Conservation (phyloP, 345 rosid species). For the Theobroma cacao region DNA sequence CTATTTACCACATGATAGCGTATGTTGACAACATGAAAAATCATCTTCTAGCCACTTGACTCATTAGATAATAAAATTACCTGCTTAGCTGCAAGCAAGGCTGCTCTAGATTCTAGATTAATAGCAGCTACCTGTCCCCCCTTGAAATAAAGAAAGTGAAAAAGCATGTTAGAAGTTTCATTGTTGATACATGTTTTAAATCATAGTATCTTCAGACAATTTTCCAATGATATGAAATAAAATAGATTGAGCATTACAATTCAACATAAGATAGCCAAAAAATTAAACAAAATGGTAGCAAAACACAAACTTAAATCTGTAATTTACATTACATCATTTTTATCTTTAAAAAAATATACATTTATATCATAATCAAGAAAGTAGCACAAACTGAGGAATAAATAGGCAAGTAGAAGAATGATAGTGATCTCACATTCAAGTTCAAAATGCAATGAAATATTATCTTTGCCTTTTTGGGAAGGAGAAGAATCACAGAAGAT, state of each 20-base stretch:
- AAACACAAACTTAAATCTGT: not conserved
- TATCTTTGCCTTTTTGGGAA: not conserved
- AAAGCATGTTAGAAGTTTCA: not conserved
- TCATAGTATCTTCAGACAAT: not conserved
- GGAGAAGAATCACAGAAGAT: not conserved
- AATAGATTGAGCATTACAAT: not conserved
- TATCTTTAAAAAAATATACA: not conserved
- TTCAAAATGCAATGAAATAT: not conserved
- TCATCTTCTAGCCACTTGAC: not conserved
- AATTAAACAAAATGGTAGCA: not conserved
- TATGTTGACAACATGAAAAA: not conserved
- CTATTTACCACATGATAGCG: not conserved
- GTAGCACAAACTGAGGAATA: not conserved
- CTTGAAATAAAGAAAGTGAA: conserved; percentile 31
- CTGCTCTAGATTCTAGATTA: conserved; percentile 79
- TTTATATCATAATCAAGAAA: not conserved
- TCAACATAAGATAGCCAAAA: not conserved
- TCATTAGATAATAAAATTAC: conserved; percentile 26
- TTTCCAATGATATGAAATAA: not conserved
- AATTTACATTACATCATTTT: not conserved
- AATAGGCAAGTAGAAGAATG: not conserved
- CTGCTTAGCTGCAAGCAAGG: conserved; percentile 87
- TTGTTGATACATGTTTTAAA: not conserved
- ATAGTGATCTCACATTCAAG: not conserved
- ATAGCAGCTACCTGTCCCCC: conserved; percentile 76